Evolutionary conservation across 1,284 basidiomycete species (phyloP).

Genomic region (Phylloporus gajari): DNA sequence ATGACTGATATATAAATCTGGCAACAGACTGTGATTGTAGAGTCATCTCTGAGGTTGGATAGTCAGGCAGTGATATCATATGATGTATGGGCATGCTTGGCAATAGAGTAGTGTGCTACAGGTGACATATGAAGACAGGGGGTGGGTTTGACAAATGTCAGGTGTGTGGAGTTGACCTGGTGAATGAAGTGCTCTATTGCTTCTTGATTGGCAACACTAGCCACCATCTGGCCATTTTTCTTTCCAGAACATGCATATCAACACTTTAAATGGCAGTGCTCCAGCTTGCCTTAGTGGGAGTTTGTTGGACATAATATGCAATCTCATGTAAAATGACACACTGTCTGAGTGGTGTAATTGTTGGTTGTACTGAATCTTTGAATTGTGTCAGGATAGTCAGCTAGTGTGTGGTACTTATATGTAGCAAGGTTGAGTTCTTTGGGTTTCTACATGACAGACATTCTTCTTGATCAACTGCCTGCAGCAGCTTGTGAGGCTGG

Average conservation of each 20-base stretch:
- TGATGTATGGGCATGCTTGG: not conserved
- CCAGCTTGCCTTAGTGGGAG: constrained; percentile 24
- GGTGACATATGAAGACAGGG: too few relatives aligned
- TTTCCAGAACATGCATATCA: constrained; percentile 10
- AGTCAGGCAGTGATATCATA: not conserved
- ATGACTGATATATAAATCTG: too few relatives aligned
- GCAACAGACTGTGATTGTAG: not conserved
- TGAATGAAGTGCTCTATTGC: constrained; percentile 10
- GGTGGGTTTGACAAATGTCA: not conserved
- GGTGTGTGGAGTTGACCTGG: not conserved
- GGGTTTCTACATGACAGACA: not conserved
- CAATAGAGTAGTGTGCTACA: too few relatives aligned
- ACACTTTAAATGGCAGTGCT: constrained; percentile 16
- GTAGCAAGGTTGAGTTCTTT: not conserved
- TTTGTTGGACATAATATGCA: too few relatives aligned
- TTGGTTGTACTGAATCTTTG: not conserved
- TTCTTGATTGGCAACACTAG: constrained; percentile 12
- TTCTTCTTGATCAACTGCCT: too few relatives aligned
- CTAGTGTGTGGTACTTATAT: not conserved
- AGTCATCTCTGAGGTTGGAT: not conserved
- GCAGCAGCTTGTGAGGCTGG: not conserved
- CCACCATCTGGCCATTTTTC: constrained; percentile 8
- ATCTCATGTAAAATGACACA: too few relatives aligned
- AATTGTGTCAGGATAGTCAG: not conserved
- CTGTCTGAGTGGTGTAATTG: not conserved